phyloP scores from a whole-genome alignment of 345 rosid species.

The Lumnitzera racemosa region DNA sequence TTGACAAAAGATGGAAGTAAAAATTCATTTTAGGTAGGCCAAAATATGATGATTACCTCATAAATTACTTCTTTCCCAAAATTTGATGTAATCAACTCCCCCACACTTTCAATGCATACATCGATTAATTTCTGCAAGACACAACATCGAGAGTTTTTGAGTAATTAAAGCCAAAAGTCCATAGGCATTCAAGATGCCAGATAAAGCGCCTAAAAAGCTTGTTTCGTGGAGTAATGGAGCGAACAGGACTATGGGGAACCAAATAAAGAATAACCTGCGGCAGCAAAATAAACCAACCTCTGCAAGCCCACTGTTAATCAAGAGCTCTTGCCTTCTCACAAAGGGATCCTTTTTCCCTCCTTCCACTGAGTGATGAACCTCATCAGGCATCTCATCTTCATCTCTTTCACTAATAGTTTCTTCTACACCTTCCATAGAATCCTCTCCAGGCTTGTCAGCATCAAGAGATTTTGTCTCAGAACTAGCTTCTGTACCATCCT shows the following conservation, averaged over 20 bases:
- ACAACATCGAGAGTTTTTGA: background rate
- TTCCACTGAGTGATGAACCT: constrained; percentile 19
- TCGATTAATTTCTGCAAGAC: constrained; percentile 65
- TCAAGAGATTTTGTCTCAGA: constrained; percentile 24
- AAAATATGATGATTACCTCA: constrained; percentile 38
- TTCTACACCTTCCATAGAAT: constrained; percentile 19
- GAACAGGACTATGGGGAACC: background rate
- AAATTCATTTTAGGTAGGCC: too few relatives aligned
- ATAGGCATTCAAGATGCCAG: background rate
- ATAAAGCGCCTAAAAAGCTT: too few relatives aligned
- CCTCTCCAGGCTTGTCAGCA: constrained; percentile 27
- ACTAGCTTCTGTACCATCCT: constrained; percentile 42
- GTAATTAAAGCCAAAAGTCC: background rate
- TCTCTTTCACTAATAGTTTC: constrained; percentile 5
- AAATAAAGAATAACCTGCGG: background rate
- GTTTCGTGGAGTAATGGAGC: background rate
- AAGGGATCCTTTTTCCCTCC: constrained; percentile 74
- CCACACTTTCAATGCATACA: constrained; percentile 53
- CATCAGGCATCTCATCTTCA: constrained; percentile 23
- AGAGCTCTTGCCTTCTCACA: constrained; percentile 71
- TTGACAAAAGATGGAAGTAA: too few relatives aligned
- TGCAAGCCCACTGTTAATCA: constrained; percentile 78
- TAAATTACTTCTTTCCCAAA: constrained; percentile 69
- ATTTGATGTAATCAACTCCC: constrained; percentile 64
- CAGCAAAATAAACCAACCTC: constrained; percentile 45